These are phyloP conservation scores for Naganishia vaughanmartiniae DNA, from an alignment of 768 basidiomycete genomes.

Conservation along the genomic window DNA sequence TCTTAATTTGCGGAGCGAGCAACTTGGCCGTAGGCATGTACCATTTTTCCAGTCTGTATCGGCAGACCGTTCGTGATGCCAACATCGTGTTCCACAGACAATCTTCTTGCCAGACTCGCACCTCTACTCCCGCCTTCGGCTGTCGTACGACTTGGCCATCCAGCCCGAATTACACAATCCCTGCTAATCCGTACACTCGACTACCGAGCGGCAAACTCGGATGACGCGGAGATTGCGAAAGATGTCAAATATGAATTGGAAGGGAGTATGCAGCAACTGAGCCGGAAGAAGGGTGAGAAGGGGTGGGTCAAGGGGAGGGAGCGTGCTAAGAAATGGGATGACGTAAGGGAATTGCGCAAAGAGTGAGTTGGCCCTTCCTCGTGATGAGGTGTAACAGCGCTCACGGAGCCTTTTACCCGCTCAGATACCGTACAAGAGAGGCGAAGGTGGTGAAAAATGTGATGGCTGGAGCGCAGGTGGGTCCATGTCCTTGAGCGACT, in stretches of 20 bases:
- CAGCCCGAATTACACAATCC: slow-evolving; percentile 77
- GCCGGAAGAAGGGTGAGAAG: slow-evolving; percentile 60
- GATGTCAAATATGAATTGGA: slow-evolving; percentile 88
- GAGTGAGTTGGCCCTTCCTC: slow-evolving; percentile 62
- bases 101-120: slow-evolving; percentile 78
- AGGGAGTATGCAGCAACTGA: slow-evolving; percentile 62
- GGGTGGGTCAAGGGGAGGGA: slow-evolving; percentile 63
- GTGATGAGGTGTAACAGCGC: not conserved
- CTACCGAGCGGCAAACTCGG: slow-evolving; percentile 49
- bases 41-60: not conserved
- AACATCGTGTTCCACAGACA: slow-evolving; percentile 58
- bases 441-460: slow-evolving; percentile 78
- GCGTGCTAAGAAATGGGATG: slow-evolving; percentile 54
- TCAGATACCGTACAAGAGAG: slow-evolving; percentile 83
- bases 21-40: slow-evolving; percentile 71
- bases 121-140: slow-evolving; percentile 48
- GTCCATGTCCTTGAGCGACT: not conserved
- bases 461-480: slow-evolving; percentile 71
- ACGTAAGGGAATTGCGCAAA: slow-evolving; percentile 63
- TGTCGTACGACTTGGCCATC: slow-evolving; percentile 89
- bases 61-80: not conserved
- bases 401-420: not conserved
- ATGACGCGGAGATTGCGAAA: slow-evolving; percentile 72
- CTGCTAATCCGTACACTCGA: slow-evolving; percentile 54
- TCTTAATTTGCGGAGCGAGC: slow-evolving; percentile 88